phyloP scores from a whole-genome alignment of 129 eudicot species.

The Helichrysum umbraculigerum region DNA sequence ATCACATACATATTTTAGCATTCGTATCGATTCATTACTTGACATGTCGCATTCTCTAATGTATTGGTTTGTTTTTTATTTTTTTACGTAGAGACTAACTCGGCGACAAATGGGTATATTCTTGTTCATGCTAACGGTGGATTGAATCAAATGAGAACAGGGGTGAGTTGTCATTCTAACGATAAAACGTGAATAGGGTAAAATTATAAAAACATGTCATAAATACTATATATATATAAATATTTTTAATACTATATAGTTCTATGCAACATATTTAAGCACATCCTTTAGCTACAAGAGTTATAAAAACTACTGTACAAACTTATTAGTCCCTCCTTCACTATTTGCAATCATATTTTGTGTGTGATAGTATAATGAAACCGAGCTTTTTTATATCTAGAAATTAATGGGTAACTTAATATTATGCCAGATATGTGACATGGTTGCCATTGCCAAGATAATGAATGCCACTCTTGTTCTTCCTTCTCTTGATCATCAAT shows the following conservation, averaged over 20 bases:
- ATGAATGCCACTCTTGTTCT: conserved; percentile 98
- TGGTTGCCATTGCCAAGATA: conserved; percentile 86
- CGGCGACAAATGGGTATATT: conserved; percentile 72
- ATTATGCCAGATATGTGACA: conserved; percentile 80
- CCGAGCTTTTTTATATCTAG: background rate
- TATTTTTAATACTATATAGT: background rate
- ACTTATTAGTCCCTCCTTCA: background rate
- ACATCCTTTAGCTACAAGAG: background rate
- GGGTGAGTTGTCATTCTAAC: conserved; percentile 48
- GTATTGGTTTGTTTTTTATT: background rate
- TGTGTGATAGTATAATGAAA: background rate
- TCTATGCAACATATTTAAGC: background rate
- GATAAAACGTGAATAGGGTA: too few species aligned
- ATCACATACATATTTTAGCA: conserved; percentile 9
- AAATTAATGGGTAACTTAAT: background rate
- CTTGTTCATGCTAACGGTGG: conserved; percentile 96
- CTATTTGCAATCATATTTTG: background rate
- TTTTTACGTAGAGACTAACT: conserved; percentile 36
- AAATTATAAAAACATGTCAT: too few species aligned
- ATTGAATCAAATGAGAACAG: conserved; percentile 96
- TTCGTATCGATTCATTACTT: background rate
- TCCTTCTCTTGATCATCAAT: conserved; percentile 92
- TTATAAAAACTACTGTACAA: background rate
- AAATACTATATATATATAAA: too few species aligned
- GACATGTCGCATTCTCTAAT: background rate